Evolutionary conservation across 148 eudicot species (phyloP).

Genomic region (Dysphania ambrosioides): DNA sequence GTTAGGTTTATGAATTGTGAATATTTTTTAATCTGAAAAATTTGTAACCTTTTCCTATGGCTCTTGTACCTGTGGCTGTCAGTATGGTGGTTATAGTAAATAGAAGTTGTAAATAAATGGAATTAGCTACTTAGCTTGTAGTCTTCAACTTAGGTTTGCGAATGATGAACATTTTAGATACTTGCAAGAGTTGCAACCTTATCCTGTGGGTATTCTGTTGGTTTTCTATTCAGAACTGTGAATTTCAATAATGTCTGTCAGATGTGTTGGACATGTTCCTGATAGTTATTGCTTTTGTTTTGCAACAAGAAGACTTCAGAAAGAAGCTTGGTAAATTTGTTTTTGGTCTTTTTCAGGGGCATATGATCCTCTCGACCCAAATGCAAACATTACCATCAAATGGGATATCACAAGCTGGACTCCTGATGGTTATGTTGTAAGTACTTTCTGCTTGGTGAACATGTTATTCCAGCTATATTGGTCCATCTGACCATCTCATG

Average conservation of each 20-base stretch:
- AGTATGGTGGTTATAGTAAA: no score
- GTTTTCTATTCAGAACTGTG: background rate
- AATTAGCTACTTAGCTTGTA: background rate
- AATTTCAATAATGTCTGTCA: background rate
- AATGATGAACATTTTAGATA: background rate
- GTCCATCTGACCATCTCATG: background rate
- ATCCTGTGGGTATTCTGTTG: background rate
- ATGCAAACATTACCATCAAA: slow-evolving; percentile 80
- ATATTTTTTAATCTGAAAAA: background rate
- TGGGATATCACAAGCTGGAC: slow-evolving; percentile 87
- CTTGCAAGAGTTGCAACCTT: background rate
- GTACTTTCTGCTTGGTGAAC: slow-evolving; percentile 21
- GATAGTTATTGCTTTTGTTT: background rate
- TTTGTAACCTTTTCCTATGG: background rate
- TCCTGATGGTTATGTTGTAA: slow-evolving; percentile 81
- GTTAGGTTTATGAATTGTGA: background rate
- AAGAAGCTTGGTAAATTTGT: background rate
- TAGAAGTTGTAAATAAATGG: no score
- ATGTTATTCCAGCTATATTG: background rate
- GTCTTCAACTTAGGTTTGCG: background rate
- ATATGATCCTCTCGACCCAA: slow-evolving; percentile 75
- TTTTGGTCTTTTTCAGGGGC: slow-evolving; percentile 51
- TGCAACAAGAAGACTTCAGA: background rate
- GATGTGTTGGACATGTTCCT: background rate
- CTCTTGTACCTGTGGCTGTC: no score